Base-by-base conservation (phyloP, 441 rosid species). In the Hypseocharis bilobata region DNA sequence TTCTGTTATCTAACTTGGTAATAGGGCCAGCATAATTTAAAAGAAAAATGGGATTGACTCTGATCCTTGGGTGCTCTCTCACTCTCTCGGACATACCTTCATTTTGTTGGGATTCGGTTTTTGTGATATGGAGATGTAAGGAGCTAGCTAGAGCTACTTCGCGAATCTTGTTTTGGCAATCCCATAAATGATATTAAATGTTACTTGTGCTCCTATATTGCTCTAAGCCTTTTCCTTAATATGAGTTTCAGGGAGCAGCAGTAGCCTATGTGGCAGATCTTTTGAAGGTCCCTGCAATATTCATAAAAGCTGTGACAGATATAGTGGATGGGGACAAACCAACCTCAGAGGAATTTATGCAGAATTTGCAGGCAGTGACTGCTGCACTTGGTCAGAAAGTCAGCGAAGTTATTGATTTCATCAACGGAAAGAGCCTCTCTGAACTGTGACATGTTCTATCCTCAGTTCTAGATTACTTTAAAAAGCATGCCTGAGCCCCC, bases 261-360 rank as follows among this genome's bases (percentile, higher is more conserved):
- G 79, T 93, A 70, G 96, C 95, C 22, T 93, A 91, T 64, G 97
- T 93, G 23, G 90, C 96, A 8, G 92, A 88, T 38, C 85, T 93
- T 72, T 63, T 87, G 32, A 83, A 93, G 75, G 91, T 93, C 63
- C 99, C 99, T 59, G 84, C 81, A 22, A 69, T 93, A 69, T 93
- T 82, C 66, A 69, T 93, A 52, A 88, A 91, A 81, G 97, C 93
- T 0, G 96, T 88, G 75, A 91, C 96, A 0, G 96, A 91, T 68
- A 60, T 93, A 29, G 81, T 91, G 56, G 96, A 91, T 47, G 92
- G 96, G 26, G 95, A 88, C 38, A 93, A 88, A 76, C 97, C 99
- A 44, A 67, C 93, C 0, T 83, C 96, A 0, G 96, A 87, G 68
- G 97, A 93, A 66, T 91, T 88, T 77, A 58, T 91, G 81, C 87